Conservation (phyloP, 306 rosid species). For the Lathyrus oleraceus region DNA sequence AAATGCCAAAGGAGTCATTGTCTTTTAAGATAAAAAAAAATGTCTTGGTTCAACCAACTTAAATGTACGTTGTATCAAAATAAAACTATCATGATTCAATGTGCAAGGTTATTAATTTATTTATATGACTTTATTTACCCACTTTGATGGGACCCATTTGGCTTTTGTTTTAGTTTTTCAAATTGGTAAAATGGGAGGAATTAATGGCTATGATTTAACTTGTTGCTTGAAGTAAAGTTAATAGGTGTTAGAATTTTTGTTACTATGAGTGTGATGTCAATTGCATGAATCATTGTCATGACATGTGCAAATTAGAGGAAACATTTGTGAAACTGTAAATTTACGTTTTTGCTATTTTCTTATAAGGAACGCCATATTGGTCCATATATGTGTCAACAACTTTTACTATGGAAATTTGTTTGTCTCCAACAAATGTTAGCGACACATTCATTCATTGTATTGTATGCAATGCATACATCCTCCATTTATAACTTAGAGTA, state of each 20-base stretch:
- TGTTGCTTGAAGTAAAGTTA: background rate
- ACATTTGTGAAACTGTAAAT: constrained; percentile 4
- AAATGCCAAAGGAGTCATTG: constrained; percentile 45
- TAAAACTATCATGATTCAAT: constrained; percentile 32
- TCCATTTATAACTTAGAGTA: background rate
- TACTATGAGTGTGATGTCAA: constrained; percentile 34
- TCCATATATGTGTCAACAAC: background rate
- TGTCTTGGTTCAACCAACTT: constrained; percentile 53
- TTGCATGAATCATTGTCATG: constrained; percentile 35
- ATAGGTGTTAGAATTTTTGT: background rate
- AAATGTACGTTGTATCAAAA: constrained; percentile 34
- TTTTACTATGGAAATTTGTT: background rate
- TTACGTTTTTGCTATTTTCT: constrained; percentile 30
- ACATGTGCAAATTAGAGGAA: constrained; percentile 23
- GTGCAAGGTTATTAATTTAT: constrained; percentile 37
- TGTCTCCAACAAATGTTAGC: background rate
- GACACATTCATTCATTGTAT: constrained; percentile 12
- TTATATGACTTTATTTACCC: constrained; percentile 17
- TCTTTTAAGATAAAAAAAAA: constrained; percentile 13
- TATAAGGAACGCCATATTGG: constrained; percentile 1
- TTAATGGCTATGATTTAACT: background rate
- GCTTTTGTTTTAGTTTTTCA: background rate
- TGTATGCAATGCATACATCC: background rate
- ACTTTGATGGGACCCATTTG: constrained; percentile 25
- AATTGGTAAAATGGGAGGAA: background rate